Percentiles rank a stretch among this genome's conserved stretches.
Conservation (phyloP, 2,329 filamentous ascomycete genomes). For the Curvularia sp. region DNA sequence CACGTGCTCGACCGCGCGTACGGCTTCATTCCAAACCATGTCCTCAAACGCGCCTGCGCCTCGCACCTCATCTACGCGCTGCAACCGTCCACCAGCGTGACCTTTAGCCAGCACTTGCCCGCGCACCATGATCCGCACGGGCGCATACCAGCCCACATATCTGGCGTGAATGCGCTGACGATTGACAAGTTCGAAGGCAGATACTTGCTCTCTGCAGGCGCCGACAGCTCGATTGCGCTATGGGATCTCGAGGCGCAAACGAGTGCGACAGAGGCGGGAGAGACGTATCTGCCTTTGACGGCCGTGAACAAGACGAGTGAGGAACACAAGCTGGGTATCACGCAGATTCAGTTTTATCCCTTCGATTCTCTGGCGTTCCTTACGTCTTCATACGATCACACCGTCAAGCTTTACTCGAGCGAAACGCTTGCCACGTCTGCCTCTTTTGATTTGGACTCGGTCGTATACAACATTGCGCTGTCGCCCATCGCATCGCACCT, state of each 20-base stretch:
- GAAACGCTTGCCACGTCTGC: conserved; percentile 67
- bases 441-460: conserved; percentile 71
- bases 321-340: conserved; percentile 73
- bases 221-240: conserved; percentile 81
- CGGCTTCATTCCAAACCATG: conserved; percentile 66
- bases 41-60: conserved; percentile 70
- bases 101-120: conserved; percentile 70
- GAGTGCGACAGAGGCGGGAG: conserved; percentile 22
- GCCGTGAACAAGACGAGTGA: conserved; percentile 40
- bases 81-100: conserved; percentile 67
- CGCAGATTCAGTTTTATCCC: conserved; percentile 78
- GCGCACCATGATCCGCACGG: conserved; percentile 42
- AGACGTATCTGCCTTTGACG: conserved; percentile 38
- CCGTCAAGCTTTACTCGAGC: conserved; percentile 77
- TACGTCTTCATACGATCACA: conserved; percentile 79
- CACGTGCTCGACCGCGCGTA: conserved; percentile 78
- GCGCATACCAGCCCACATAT: conserved; percentile 70
- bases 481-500: conserved; percentile 76
- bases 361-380: conserved; percentile 79
- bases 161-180: conserved; percentile 79
- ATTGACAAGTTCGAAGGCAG: conserved; percentile 83
- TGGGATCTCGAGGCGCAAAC: conserved; percentile 76
- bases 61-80: conserved; percentile 73
- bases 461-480: conserved; percentile 78
- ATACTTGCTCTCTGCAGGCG: conserved; percentile 82